These are phyloP conservation scores for Vanrija sp. DNA, from an alignment of 1,284 basidiomycete species.

Conservation along the genomic window DNA sequence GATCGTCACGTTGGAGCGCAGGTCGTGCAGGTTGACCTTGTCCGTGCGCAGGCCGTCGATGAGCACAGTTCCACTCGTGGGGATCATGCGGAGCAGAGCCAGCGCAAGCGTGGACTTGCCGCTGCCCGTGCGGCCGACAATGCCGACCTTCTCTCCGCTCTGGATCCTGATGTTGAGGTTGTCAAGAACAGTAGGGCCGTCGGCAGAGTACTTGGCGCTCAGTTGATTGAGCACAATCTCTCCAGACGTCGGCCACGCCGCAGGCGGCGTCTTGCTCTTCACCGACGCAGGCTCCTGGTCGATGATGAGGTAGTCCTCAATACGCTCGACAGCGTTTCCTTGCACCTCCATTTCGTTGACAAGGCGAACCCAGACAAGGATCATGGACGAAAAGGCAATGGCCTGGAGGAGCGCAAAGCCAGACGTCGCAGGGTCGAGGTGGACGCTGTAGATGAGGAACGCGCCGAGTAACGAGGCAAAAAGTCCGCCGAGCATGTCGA, in stretches of 20 bases:
- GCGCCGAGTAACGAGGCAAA: slow-evolving; percentile 39
- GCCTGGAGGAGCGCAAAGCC: slow-evolving; percentile 50
- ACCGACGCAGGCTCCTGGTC: slow-evolving; percentile 63
- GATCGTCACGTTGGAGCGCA: slow-evolving; percentile 56
- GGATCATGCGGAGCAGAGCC: slow-evolving; percentile 53
- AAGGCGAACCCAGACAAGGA: slow-evolving; percentile 41
- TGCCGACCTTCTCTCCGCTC: slow-evolving; percentile 61
- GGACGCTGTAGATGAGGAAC: slow-evolving; percentile 43
- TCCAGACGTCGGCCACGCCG: slow-evolving; percentile 73
- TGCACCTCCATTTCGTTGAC: slow-evolving; percentile 50
- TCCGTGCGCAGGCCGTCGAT: slow-evolving; percentile 49
- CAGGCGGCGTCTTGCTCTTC: slow-evolving; percentile 59
- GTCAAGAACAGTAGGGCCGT: slow-evolving; percentile 56
- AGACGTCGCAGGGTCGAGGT: slow-evolving; percentile 38
- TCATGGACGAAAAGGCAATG: slow-evolving; percentile 42
- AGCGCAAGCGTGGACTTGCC: slow-evolving; percentile 60
- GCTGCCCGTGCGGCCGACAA: slow-evolving; percentile 67
- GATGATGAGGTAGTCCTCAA: slow-evolving; percentile 65
- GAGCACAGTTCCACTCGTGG: slow-evolving; percentile 56
- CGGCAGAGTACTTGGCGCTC: slow-evolving; percentile 45
- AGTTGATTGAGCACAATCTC: slow-evolving; percentile 59
- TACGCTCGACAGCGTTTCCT: slow-evolving; percentile 60
- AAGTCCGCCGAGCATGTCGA: slow-evolving; percentile 47
- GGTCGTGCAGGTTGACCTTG: slow-evolving; percentile 60
- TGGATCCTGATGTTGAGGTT: slow-evolving; percentile 57